Evolutionary conservation across 441 rosid species (phyloP), one percentile per base, ranked within the genome.

Genomic region (Populus trichocarpa): DNA sequence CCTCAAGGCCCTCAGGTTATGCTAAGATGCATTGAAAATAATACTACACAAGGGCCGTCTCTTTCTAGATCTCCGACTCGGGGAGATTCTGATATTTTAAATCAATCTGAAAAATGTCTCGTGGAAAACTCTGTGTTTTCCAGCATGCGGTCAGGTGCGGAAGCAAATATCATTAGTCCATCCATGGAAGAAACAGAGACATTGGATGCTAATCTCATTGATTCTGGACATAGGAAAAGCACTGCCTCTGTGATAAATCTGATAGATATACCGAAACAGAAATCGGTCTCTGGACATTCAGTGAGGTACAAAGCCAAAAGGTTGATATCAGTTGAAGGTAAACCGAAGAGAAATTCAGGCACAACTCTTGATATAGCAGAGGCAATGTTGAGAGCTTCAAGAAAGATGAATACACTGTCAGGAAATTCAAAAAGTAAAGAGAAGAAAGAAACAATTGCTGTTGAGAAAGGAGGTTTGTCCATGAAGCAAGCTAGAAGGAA

Each of bases 401-500:
- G 70, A 11, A 77, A 73, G 20, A 46, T 73, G 53, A 85, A 35
- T 70, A 73, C 22, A 64, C 23, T 25, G 26, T 42, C 76, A 20
- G 42, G 46, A 11, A 70, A 30, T 50, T 50, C 53, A 2, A 26
- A 18, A 10, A 66, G 64, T 40, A 80, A 78, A 68, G 78, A 53
- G 59, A 72, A 66, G 36, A 61, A 20, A 35, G 73, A 40, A 65
- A 36, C 42, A 32, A 32, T 25, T 40, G 65, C 28, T 38, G 68
- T 30, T n/a, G 35, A 78, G 32, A 40, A 64, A 66, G 77, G 71
- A 46, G 57, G 71, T 42, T 78, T 85, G 59, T 72, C 81, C 32
- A 18, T 65, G 78, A 82, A 71, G 70, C 83, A 76, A 72, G 75
- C 81, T 57, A 76, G 22, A 71, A 89, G 88, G 81, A 89, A 82